These are phyloP conservation scores for Podaxis rugospora DNA, from an alignment of 768 basidiomycete species.

Conservation along the genomic window DNA sequence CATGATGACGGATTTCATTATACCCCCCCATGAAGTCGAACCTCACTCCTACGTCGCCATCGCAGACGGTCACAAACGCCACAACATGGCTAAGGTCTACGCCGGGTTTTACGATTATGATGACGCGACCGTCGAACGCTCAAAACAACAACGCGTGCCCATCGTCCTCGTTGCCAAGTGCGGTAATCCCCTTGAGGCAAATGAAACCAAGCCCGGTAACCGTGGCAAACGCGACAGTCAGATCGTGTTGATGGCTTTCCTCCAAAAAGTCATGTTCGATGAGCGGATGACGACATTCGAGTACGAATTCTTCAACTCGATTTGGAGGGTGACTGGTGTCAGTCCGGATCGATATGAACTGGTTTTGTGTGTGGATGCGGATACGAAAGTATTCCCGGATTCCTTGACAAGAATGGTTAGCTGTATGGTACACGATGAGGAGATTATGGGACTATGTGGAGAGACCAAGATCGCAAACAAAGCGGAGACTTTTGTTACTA, in stretches of 20 bases:
- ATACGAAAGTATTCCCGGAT: conserved; percentile 99
- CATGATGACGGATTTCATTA: conserved; percentile 97
- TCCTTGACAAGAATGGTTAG: conserved; percentile 93
- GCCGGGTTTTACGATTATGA: conserved; percentile 98
- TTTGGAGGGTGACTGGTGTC: conserved; percentile 94
- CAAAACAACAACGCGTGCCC: conserved; percentile 96
- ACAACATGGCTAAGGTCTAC: conserved; percentile 99
- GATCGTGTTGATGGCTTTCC: conserved; percentile 94
- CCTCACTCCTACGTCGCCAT: conserved; percentile 97
- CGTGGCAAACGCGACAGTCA: conserved; percentile 98
- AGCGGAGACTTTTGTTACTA: conserved; percentile 96
- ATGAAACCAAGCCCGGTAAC: conserved; percentile 93
- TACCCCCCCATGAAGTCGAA: conserved; percentile 79
- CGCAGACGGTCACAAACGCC: conserved; percentile 98
- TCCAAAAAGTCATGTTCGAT: conserved; percentile 99
- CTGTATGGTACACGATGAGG: conserved; percentile 94
- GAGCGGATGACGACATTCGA: conserved; percentile 99
- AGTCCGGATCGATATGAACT: conserved; percentile 95
- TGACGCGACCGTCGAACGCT: conserved; percentile 78
- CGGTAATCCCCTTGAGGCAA: conserved; percentile 88
- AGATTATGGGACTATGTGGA: conserved; percentile 99
- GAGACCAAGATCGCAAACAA: conserved; percentile 99
- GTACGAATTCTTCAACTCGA: conserved; percentile 98
- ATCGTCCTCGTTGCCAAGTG: conserved; percentile 94
- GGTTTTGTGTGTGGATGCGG: conserved; percentile 94